phyloP scores from a whole-genome alignment of 805 yeast genomes.

The Nakazawaea holstii region DNA sequence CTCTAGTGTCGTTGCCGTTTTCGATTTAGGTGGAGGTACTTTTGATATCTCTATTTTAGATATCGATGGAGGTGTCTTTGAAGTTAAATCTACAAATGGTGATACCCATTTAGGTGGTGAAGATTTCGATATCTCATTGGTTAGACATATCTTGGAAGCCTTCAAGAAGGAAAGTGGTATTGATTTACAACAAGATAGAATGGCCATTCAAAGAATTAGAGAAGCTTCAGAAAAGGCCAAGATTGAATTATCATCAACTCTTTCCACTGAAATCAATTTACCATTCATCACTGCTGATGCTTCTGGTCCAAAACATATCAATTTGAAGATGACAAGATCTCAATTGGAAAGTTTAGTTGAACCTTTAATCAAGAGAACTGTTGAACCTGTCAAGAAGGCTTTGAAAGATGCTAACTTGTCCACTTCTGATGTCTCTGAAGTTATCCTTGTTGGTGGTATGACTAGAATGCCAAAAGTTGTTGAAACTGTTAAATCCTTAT shows the following conservation, averaged over 20 bases:
- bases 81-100: slow-evolving; percentile 97
- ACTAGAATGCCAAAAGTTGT: slow-evolving; percentile 83
- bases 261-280: slow-evolving; percentile 54
- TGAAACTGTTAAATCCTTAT: slow-evolving; percentile 51
- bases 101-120: slow-evolving; percentile 93
- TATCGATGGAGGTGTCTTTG: slow-evolving; percentile 96
- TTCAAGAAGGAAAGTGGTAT: slow-evolving; percentile 52
- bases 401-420: slow-evolving; percentile 67
- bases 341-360: slow-evolving; percentile 64
- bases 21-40: slow-evolving; percentile 98
- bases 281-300: slow-evolving; percentile 60
- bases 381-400: slow-evolving; percentile 71
- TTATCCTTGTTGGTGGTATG: slow-evolving; percentile 84
- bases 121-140: slow-evolving; percentile 83
- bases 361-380: slow-evolving; percentile 60
- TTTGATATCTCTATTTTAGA: slow-evolving; percentile 95
- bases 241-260: slow-evolving; percentile 66
- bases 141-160: slow-evolving; percentile 61
- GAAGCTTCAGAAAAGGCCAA: slow-evolving; percentile 77
- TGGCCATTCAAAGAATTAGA: slow-evolving; percentile 68
- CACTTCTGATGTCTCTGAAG: slow-evolving; percentile 64
- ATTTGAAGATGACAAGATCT: slow-evolving; percentile 53
- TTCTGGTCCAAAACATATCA: slow-evolving; percentile 51
- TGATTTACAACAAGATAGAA: slow-evolving; percentile 45
- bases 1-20: slow-evolving; percentile 70